These are phyloP conservation scores for Botrytis fragariae DNA, from an alignment of 2,329 filamentous ascomycete species.

Conservation along the genomic window DNA sequence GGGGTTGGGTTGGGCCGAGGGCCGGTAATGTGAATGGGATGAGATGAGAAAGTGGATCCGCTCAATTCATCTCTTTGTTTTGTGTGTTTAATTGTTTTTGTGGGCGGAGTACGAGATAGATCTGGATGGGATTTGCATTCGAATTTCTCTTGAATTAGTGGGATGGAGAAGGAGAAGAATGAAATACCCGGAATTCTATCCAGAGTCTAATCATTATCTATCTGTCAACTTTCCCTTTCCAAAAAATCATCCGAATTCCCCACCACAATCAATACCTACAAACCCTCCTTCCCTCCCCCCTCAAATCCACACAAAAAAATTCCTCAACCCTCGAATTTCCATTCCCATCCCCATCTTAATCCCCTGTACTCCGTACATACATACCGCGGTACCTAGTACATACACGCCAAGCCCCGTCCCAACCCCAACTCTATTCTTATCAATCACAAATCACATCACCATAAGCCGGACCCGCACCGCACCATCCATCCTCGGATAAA, in stretches of 20 bases:
- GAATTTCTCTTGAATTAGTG: neutral
- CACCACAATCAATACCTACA: neutral
- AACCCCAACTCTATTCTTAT: neutral
- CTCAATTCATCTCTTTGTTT: neutral
- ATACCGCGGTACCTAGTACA: neutral
- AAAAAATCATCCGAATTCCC: neutral
- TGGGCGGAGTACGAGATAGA: neutral
- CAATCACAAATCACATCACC: neutral
- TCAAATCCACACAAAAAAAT: neutral
- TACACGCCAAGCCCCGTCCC: neutral
- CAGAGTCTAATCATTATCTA: neutral
- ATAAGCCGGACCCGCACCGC: neutral
- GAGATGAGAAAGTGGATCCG: neutral
- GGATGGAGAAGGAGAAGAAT: neutral
- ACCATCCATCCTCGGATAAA: neutral
- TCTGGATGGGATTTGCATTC: neutral
- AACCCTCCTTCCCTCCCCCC: neutral
- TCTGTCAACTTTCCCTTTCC: neutral
- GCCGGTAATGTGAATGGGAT: neutral
- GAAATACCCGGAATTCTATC: neutral
- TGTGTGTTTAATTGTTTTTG: neutral
- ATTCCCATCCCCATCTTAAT: neutral
- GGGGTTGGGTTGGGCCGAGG: neutral
- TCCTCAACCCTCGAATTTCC: neutral
- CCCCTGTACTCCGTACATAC: neutral